A percentile compares a stretch with the other conserved stretches of the same genome.
These are phyloP conservation scores for Vaucheria bursata DNA, from an alignment of 352 stramenopile species.

Conservation along the genomic window DNA sequence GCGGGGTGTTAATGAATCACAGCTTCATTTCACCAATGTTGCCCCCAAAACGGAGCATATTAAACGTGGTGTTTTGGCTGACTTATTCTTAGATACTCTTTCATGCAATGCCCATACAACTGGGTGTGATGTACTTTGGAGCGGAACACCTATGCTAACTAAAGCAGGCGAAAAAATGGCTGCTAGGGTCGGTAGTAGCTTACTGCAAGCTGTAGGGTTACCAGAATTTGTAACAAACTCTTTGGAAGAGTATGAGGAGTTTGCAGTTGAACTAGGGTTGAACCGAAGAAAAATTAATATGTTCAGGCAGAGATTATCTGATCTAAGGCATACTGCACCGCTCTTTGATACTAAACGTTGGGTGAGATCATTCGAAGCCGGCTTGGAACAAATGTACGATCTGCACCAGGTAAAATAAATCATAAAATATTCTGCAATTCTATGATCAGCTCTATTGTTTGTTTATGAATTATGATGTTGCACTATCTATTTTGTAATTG, in stretches of 20 bases:
- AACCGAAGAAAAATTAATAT: conserved; percentile 68
- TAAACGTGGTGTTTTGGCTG: conserved; percentile 66
- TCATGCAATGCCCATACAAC: conserved; percentile 81
- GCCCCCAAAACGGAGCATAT: conserved; percentile 72
- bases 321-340: conserved; percentile 17
- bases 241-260: conserved; percentile 69
- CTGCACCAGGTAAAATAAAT: neutral
- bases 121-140: conserved; percentile 80
- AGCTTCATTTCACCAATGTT: conserved; percentile 63
- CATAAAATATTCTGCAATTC: too few relatives aligned
- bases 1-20: conserved; percentile 52
- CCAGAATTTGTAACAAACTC: conserved; percentile 62
- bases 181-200: conserved; percentile 68
- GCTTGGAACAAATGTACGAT: neutral
- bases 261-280: conserved; percentile 71
- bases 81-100: conserved; percentile 82
- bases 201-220: conserved; percentile 68
- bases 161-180: conserved; percentile 77
- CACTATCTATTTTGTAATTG: too few relatives aligned
- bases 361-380: conserved; percentile 67
- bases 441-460: too few relatives aligned
- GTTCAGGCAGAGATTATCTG: conserved; percentile 29
- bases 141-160: conserved; percentile 74
- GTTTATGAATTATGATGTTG: too few relatives aligned
- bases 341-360: conserved; percentile 52